Conservation (phyloP, 768 basidiomycete species). For the Flagelloscypha sp. region DNA sequence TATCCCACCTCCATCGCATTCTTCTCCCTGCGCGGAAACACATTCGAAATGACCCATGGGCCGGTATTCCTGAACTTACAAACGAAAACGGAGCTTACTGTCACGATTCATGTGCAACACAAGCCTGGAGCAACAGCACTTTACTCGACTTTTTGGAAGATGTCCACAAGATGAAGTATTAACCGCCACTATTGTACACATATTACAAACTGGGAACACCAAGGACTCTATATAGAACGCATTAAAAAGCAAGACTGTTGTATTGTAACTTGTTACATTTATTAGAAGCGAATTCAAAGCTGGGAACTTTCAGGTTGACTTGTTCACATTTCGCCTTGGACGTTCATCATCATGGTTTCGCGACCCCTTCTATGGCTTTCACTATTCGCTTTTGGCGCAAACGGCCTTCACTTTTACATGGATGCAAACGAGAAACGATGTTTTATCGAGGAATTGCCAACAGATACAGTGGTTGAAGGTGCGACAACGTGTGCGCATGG, state of each 20-base stretch:
- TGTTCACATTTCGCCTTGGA: too few species aligned
- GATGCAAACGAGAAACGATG: conserved; percentile 90
- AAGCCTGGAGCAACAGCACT: conserved; percentile 95
- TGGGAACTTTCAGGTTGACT: too few species aligned
- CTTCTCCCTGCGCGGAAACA: conserved; percentile 65
- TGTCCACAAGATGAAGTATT: conserved; percentile 49
- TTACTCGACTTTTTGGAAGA: conserved; percentile 81
- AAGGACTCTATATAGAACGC: too few species aligned
- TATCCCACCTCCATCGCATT: conserved; percentile 72
- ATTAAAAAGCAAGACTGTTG: too few species aligned
- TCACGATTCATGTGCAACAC: conserved; percentile 82
- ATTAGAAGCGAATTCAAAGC: too few species aligned
- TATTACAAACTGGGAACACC: too few species aligned
- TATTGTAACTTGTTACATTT: too few species aligned
- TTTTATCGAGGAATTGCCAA: conserved; percentile 93
- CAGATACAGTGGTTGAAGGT: conserved; percentile 95
- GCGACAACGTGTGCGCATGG: too few species aligned
- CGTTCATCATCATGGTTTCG: too few species aligned
- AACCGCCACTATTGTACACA: too few species aligned
- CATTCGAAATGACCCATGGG: conserved; percentile 80
- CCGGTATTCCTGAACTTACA: conserved; percentile 88
- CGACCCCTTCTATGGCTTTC: too few species aligned
- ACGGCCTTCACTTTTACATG: conserved; percentile 94
- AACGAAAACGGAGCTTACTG: conserved; percentile 81
- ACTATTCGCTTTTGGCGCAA: conserved; percentile 36